Evolutionary conservation across 192 early-diverging fungal species (phyloP), one percentile per base, ranked within the genome.

Genomic region (Entomortierella chlamydospora): DNA sequence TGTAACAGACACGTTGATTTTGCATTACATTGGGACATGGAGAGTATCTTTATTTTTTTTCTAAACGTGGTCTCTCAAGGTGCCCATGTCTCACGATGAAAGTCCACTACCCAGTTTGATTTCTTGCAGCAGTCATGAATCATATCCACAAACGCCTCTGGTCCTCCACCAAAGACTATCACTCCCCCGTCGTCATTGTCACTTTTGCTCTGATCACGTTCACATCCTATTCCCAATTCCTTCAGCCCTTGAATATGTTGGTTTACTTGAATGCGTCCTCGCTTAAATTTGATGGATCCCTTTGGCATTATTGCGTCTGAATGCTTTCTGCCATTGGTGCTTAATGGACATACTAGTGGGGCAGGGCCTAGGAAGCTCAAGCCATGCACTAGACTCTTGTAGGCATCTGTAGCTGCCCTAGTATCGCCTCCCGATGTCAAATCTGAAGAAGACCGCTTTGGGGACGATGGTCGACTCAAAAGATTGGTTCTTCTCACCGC

Each of bases 71-170:
- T 15, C 6, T 12, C 4, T 65, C 12, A 65, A 0, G 28, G 74
- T 1, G 74, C 61, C 74, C 74, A 78, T 0, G 74, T 78, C 61
- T 78, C 74, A 29, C 61, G 54, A 54, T 70, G 67, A 68, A 70
- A 78, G 52, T 78, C 74, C 12, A 78, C 74, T 20, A 26, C 52
- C 74, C 74, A 78, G 2, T 34, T 22, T 1, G 67, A 37, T 62
- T 78, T 78, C 47, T 64, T 69, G 20, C 66, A 70, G 30, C 67
- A 64, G 50, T 78, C 57, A 28, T 65, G 54, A 50, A 78, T 70
- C 66, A 70, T 69, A 33, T 78, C 67, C 41, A 78, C 74, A 60
- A 78, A 78, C 25, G 74, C 74, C 4, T 78, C 74, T 4, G 74
- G 74, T 43, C 74, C 74, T 13, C 66, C 74, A 43, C 74, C 74